Evolutionary conservation across 208 protist genomes (phyloP).

Genomic region (Acanthamoeba healyi): DNA sequence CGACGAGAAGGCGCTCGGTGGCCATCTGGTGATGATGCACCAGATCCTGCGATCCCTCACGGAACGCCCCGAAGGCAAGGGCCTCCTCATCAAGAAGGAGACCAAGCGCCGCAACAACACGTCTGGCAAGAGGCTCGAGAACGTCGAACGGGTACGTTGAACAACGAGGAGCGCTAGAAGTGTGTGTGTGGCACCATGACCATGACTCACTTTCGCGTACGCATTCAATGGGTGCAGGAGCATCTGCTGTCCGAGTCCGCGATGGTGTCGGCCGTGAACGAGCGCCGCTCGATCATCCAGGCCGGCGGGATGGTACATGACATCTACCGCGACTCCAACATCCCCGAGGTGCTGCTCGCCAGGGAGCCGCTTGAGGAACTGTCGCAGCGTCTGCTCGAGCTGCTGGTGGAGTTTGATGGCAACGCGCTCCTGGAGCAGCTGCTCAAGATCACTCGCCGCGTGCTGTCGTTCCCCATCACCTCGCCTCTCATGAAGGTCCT

Average conservation of each 20-base stretch:
- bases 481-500: conserved; percentile 92
- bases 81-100: background rate
- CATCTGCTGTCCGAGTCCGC: conserved; percentile 25
- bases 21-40: conserved; percentile 73
- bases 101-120: background rate
- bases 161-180: background rate
- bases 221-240: background rate
- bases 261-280: conserved; percentile 36
- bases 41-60: conserved; percentile 52
- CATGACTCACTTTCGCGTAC: too few relatives aligned
- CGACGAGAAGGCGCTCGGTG: conserved; percentile 46
- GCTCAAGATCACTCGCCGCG: conserved; percentile 90
- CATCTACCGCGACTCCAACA: conserved; percentile 74
- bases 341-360: conserved; percentile 65
- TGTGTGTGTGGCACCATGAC: too few relatives aligned
- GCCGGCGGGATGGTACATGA: conserved; percentile 63
- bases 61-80: conserved; percentile 16
- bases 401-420: conserved; percentile 94
- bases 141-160: background rate
- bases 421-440: conserved; percentile 94
- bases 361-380: conserved; percentile 67
- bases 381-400: conserved; percentile 84
- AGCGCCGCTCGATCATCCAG: conserved; percentile 27
- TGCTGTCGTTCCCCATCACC: conserved; percentile 92
- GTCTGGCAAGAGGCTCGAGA: background rate